Percentiles rank a stretch among this genome's conserved stretches.
Evolutionary conservation across 305 asterid species (phyloP).

Genomic region (Fraxinus albicans): DNA sequence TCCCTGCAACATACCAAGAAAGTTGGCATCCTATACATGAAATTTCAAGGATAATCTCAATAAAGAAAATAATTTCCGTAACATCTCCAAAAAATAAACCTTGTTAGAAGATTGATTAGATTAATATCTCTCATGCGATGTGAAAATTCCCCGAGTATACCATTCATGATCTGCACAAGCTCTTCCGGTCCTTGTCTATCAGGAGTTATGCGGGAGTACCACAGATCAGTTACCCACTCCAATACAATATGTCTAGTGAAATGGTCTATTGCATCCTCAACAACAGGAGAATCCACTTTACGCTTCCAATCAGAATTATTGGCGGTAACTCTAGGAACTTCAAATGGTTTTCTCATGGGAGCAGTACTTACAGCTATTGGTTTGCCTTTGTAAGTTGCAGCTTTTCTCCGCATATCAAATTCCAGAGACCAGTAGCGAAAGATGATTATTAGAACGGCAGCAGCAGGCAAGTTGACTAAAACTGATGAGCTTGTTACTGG

Average conservation of each 20-base stretch:
- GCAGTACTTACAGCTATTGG: constrained; percentile 43
- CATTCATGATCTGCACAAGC: constrained; percentile 84
- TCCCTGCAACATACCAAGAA: constrained; percentile 64
- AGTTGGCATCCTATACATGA: constrained; percentile 25
- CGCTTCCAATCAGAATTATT: constrained; percentile 78
- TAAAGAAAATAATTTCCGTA: constrained; percentile 22
- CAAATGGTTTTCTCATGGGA: constrained; percentile 38
- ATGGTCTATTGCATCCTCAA: constrained; percentile 89
- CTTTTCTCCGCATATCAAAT: constrained; percentile 75
- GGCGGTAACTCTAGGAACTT: constrained; percentile 32
- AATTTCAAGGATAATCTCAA: constrained; percentile 15
- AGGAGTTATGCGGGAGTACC: constrained; percentile 94
- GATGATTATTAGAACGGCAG: constrained; percentile 58
- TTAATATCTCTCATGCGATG: constrained; percentile 77
- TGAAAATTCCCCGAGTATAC: constrained; percentile 83
- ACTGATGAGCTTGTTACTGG: constrained; percentile 94
- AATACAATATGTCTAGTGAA: constrained; percentile 86
- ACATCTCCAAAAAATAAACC: constrained; percentile 46
- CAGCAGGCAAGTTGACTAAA: constrained; percentile 86
- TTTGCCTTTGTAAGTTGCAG: constrained; percentile 71
- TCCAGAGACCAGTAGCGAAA: constrained; percentile 83
- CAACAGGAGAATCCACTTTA: constrained; percentile 90
- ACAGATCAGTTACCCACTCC: constrained; percentile 95
- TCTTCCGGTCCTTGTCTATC: constrained; percentile 96
- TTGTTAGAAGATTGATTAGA: constrained; percentile 84